These are phyloP conservation scores for Arthrinium puccinioides DNA, from an alignment of 2,329 filamentous ascomycete species.

Conservation along the genomic window DNA sequence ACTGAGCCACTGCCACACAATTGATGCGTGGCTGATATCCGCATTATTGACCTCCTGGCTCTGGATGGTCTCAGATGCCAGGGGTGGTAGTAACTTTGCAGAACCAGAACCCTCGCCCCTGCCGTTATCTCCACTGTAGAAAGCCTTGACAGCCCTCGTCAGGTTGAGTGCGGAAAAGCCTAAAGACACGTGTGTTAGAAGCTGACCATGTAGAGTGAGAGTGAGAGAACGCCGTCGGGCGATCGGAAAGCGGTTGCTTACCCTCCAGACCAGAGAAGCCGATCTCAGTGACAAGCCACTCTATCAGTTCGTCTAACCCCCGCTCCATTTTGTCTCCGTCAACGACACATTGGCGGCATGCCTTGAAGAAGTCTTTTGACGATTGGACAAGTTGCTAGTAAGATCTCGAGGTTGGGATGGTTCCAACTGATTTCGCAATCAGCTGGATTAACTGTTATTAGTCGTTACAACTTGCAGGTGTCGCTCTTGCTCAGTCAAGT, in stretches of 20 bases:
- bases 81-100: neutral
- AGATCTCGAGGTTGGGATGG: too few species aligned
- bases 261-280: slow-evolving; percentile 34
- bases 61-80: neutral
- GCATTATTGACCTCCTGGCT: slow-evolving; percentile 4
- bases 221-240: neutral
- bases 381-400: too few species aligned
- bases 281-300: slow-evolving; percentile 35
- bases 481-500: too few species aligned
- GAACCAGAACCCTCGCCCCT: neutral
- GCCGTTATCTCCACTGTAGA: slow-evolving; percentile 8
- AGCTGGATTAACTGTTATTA: too few species aligned
- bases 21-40: slow-evolving; percentile 28
- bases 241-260: slow-evolving; percentile 20
- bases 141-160: slow-evolving; percentile 17
- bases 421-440: too few species aligned
- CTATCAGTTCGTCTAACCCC: slow-evolving; percentile 37
- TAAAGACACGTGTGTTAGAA: slow-evolving; percentile 5
- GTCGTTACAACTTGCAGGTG: too few species aligned
- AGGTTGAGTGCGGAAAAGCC: slow-evolving; percentile 19
- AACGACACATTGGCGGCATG: too few species aligned
- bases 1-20: slow-evolving; percentile 34
- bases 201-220: neutral
- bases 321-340: slow-evolving; percentile 27
- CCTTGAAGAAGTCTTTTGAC: too few species aligned